These are phyloP conservation scores for Cryphonectria naterciae DNA, from an alignment of 2,329 filamentous ascomycete genomes.

Conservation along the genomic window DNA sequence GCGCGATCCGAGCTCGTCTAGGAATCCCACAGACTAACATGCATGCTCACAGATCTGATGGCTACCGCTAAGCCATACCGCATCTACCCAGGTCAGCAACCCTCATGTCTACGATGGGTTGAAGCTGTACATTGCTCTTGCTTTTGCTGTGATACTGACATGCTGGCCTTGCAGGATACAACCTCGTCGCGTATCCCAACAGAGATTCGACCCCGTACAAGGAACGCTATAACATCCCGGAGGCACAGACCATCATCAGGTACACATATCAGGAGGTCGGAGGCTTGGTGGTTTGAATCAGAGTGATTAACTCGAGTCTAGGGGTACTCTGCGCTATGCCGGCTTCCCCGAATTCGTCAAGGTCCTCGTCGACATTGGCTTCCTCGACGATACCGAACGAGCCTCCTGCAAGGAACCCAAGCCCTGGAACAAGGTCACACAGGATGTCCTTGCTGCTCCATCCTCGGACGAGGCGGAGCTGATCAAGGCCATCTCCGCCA, in stretches of 20 bases:
- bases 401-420: conserved; percentile 70
- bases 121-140: not conserved
- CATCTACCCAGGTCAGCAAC: conserved; percentile 72
- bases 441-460: conserved; percentile 72
- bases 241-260: conserved; percentile 49
- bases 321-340: conserved; percentile 82
- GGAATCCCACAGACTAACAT: not conserved
- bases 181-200: conserved; percentile 93
- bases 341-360: conserved; percentile 87
- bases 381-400: conserved; percentile 74
- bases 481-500: conserved; percentile 77
- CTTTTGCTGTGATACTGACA: not conserved
- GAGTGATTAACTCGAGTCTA: conserved; percentile 79
- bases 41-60: conserved; percentile 70
- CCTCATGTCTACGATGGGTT: too few relatives aligned
- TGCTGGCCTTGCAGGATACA: conserved; percentile 56
- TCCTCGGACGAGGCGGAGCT: conserved; percentile 70
- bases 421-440: conserved; percentile 83
- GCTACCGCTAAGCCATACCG: conserved; percentile 83
- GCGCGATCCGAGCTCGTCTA: not conserved
- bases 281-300: not conserved
- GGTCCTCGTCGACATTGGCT: conserved; percentile 85
- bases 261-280: not conserved
- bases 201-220: conserved; percentile 84
- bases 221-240: conserved; percentile 87